Conservation (phyloP, 2,329 filamentous ascomycete species). For the Zasmidium citrigriseum region DNA sequence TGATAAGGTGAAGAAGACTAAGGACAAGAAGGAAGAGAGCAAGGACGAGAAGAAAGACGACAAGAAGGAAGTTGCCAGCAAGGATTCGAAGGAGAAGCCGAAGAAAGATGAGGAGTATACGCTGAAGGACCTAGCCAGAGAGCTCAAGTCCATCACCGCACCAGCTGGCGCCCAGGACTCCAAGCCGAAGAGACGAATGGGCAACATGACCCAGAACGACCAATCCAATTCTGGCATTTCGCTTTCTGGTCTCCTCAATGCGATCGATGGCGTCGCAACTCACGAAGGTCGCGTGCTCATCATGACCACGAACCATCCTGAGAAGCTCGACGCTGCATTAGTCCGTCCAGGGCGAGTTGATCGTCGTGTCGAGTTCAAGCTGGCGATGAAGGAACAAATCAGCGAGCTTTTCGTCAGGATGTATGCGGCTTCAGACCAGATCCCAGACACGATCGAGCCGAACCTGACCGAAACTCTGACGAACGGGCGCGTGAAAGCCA, state of each 20-base stretch:
- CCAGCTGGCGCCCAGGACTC: constrained; percentile 4
- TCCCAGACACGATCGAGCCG: constrained; percentile 11
- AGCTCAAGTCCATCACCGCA: constrained; percentile 26
- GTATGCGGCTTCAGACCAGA: constrained; percentile 31
- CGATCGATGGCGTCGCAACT: constrained; percentile 78
- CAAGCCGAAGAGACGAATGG: background rate
- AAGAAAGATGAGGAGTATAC: constrained; percentile 31
- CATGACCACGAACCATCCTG: constrained; percentile 79
- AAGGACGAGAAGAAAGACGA: constrained; percentile 21
- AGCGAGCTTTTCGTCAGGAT: constrained; percentile 45
- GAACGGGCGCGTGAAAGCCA: constrained; percentile 6
- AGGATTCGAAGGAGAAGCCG: constrained; percentile 11
- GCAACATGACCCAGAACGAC: constrained; percentile 18
- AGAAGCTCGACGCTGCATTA: constrained; percentile 66
- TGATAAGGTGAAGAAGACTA: constrained; percentile 21
- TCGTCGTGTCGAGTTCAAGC: constrained; percentile 62
- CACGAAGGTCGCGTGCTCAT: constrained; percentile 78
- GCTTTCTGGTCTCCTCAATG: constrained; percentile 77
- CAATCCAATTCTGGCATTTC: constrained; percentile 62
- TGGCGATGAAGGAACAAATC: constrained; percentile 44
- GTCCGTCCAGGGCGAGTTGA: constrained; percentile 74
- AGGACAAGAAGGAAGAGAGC: constrained; percentile 14
- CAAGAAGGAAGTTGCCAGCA: constrained; percentile 15
- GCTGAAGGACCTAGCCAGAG: constrained; percentile 31
- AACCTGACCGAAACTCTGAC: constrained; percentile 3